These are phyloP conservation scores for Rhododendron kiyosumense DNA, from an alignment of 148 eudicot genomes.

Conservation along the genomic window DNA sequence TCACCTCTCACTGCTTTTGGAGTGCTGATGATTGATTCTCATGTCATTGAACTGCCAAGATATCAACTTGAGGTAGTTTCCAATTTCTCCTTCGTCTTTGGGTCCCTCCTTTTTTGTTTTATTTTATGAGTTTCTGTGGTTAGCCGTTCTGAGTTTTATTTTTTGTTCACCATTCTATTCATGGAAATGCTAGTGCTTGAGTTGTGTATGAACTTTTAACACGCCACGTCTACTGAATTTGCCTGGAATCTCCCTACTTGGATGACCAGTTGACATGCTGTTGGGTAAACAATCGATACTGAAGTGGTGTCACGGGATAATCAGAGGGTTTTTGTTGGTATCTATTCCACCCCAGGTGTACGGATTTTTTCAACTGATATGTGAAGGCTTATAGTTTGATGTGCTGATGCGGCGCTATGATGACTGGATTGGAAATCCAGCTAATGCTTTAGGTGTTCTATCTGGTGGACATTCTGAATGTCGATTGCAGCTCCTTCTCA, in stretches of 20 bases:
- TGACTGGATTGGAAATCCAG: background rate
- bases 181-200: background rate
- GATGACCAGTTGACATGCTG: constrained; percentile 2
- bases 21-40: background rate
- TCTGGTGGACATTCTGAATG: background rate
- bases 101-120: background rate
- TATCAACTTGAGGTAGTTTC: constrained; percentile 15
- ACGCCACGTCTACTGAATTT: background rate
- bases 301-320: background rate
- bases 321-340: background rate
- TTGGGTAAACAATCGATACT: background rate
- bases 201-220: background rate
- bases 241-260: background rate
- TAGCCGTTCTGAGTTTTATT: background rate
- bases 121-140: background rate
- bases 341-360: background rate
- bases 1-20: background rate
- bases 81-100: background rate
- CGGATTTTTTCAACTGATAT: background rate
- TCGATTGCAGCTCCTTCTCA: background rate
- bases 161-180: background rate
- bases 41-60: background rate
- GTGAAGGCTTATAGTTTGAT: background rate
- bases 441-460: background rate
- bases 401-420: background rate